Evolutionary conservation across 2,329 filamentous ascomycete species (phyloP).

Genomic region (Fusarium sp.): DNA sequence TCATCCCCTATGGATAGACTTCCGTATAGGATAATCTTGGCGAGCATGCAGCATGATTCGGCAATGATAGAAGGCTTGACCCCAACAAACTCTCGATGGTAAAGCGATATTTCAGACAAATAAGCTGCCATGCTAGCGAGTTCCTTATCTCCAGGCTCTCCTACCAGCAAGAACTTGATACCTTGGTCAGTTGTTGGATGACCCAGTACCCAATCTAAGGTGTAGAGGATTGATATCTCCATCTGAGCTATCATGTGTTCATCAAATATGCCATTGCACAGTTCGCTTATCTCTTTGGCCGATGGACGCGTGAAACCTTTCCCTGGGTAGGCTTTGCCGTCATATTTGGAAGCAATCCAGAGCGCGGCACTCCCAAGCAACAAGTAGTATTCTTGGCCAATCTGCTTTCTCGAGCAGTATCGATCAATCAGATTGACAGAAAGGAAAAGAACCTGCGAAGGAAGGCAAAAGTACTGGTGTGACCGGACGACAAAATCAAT

Average conservation of each 20-base stretch:
- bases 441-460: background rate
- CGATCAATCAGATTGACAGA: background rate
- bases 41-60: background rate
- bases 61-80: background rate
- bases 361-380: background rate
- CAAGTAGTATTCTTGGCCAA: background rate
- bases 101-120: background rate
- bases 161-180: background rate
- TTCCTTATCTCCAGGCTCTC: background rate
- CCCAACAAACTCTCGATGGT: background rate
- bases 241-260: background rate
- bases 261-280: background rate
- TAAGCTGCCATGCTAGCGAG: background rate
- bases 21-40: background rate
- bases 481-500: background rate
- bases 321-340: background rate
- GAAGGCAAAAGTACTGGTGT: background rate
- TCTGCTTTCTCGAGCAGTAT: background rate
- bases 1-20: background rate
- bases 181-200: background rate
- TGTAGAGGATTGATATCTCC: background rate
- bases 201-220: background rate
- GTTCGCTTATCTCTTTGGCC: background rate
- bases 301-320: background rate
- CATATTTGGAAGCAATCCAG: background rate